A percentile compares a stretch with the other conserved stretches of the same genome.
These are phyloP conservation scores for Barnettozyma populi DNA, from an alignment of 805 yeast genomes.

Conservation along the genomic window DNA sequence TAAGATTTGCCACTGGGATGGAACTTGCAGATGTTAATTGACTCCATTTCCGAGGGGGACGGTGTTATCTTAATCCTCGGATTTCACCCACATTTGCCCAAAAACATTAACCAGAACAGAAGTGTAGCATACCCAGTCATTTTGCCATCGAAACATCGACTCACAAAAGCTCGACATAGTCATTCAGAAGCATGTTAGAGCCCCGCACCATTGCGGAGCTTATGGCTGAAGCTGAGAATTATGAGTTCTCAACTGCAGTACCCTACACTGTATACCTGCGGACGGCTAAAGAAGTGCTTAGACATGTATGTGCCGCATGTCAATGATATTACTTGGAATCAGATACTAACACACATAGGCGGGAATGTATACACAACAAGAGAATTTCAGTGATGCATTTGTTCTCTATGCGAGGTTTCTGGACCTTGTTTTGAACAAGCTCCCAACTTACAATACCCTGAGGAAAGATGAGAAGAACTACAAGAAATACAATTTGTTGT, in stretches of 20 bases:
- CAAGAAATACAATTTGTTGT: constrained; percentile 11
- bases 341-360: constrained; percentile 29
- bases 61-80: not conserved
- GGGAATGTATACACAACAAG: constrained; percentile 37
- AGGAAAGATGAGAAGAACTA: constrained; percentile 19
- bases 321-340: not conserved
- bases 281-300: constrained; percentile 42
- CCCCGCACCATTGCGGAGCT: constrained; percentile 30
- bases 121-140: not conserved
- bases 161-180: not conserved
- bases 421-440: constrained; percentile 45
- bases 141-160: not conserved
- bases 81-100: not conserved
- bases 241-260: constrained; percentile 45
- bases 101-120: not conserved
- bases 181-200: not conserved
- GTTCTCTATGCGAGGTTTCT: constrained; percentile 53
- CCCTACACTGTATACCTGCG: constrained; percentile 53
- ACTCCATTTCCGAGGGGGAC: not conserved
- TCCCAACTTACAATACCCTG: constrained; percentile 43
- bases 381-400: constrained; percentile 45
- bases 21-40: not conserved
- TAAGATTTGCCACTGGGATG: not conserved
- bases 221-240: constrained; percentile 43
- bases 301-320: constrained; percentile 30